phyloP scores from a whole-genome alignment of 352 stramenopile genomes.

The Thalassiosira mediterranea region DNA sequence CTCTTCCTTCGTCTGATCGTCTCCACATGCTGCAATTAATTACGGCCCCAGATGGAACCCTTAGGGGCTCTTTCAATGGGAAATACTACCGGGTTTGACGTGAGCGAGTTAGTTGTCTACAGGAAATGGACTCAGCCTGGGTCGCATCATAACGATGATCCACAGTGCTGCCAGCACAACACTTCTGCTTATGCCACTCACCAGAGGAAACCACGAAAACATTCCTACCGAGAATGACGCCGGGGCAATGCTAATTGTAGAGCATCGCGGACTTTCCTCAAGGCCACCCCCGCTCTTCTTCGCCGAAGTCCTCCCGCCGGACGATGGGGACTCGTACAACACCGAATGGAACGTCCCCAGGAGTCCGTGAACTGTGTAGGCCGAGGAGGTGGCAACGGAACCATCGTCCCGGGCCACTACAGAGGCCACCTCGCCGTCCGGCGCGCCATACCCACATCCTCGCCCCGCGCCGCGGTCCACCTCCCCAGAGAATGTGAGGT shows the following conservation, averaged over 20 bases:
- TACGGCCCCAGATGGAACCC: conserved; percentile 85
- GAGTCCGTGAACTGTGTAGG: conserved; percentile 96
- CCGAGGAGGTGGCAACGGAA: conserved; percentile 44
- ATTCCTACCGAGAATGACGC: conserved; percentile 94
- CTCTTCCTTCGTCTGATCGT: conserved; percentile 86
- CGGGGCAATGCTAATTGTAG: conserved; percentile 93
- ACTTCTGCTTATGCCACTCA: too few species aligned
- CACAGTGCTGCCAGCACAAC: too few species aligned
- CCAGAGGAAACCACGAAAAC: conserved; percentile 99
- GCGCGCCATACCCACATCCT: conserved; percentile 66
- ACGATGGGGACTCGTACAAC: conserved; percentile 86
- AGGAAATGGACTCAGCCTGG: too few species aligned
- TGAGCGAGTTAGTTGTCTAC: too few species aligned
- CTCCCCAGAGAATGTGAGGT: conserved; percentile 66
- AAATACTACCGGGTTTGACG: too few species aligned
- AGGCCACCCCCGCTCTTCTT: conserved; percentile 6
- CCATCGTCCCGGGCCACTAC: conserved; percentile 22
- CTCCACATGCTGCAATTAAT: conserved; percentile 93
- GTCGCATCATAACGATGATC: too few species aligned
- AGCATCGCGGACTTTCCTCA: conserved; percentile 76
- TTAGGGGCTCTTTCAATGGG: conserved; percentile 90
- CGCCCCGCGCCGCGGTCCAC: conserved; percentile 46
- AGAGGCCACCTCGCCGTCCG: conserved; percentile 48
- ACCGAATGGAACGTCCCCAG: conserved; percentile 95
- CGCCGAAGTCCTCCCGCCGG: not conserved